phyloP scores from a whole-genome alignment of 2,329 filamentous ascomycete genomes.

The Fonsecaea pugnacius region DNA sequence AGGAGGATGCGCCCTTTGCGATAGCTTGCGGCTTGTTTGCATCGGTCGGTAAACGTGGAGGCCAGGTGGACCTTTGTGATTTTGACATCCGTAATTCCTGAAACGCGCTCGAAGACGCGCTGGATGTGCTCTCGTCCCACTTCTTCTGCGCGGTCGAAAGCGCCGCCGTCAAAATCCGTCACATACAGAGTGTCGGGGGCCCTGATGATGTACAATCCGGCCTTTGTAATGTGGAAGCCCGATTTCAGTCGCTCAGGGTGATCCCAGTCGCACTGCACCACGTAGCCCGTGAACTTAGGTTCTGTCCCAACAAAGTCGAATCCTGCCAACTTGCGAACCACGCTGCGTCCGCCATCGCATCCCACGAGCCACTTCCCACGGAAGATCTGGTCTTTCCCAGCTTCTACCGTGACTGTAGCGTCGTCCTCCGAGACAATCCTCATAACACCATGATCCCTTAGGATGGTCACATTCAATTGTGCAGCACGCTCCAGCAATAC shows the following conservation, averaged over 20 bases:
- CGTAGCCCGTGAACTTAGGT: constrained; percentile 46
- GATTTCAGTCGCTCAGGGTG: constrained; percentile 34
- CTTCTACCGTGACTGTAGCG: constrained; percentile 22
- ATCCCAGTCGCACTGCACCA: constrained; percentile 43
- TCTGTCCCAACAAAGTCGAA: constrained; percentile 47
- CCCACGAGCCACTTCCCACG: constrained; percentile 47
- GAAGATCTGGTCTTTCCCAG: constrained; percentile 34
- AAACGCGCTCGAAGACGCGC: constrained; percentile 21
- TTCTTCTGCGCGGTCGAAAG: constrained; percentile 20
- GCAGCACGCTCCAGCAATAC: constrained; percentile 28
- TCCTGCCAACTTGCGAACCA: constrained; percentile 44
- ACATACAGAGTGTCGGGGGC: constrained; percentile 36
- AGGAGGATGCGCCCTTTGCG: constrained; percentile 41
- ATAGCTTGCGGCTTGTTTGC: constrained; percentile 33
- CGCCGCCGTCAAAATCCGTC: constrained; percentile 28
- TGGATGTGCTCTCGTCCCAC: constrained; percentile 39
- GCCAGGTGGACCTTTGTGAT: constrained; percentile 25
- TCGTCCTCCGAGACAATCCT: constrained; percentile 25
- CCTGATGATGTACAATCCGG: constrained; percentile 41
- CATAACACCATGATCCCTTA: constrained; percentile 38
- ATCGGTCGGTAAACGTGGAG: constrained; percentile 23
- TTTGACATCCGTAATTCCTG: constrained; percentile 21
- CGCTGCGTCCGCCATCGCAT: constrained; percentile 50
- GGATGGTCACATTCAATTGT: constrained; percentile 34
- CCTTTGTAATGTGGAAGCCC: constrained; percentile 39